These are phyloP conservation scores for Calonectria leucothoes DNA, from an alignment of 2,329 filamentous ascomycete genomes.

Conservation along the genomic window DNA sequence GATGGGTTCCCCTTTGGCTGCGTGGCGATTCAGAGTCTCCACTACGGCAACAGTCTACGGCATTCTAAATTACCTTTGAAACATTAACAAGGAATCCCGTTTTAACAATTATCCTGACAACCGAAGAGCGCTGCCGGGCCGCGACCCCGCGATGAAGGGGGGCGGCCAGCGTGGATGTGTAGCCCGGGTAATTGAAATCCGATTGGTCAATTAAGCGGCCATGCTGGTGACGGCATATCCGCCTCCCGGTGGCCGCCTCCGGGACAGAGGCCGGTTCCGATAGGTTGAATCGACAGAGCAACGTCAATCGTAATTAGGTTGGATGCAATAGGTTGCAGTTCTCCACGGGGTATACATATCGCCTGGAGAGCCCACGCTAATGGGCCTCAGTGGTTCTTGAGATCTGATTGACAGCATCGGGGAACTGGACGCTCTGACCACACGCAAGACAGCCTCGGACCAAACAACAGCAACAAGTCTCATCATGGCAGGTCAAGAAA, in stretches of 20 bases:
- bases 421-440: background rate
- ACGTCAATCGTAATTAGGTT: background rate
- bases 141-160: conserved; percentile 1
- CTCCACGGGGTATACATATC: conserved; percentile 12
- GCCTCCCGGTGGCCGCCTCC: background rate
- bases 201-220: background rate
- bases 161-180: background rate
- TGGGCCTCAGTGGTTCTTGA: background rate
- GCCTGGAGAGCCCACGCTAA: background rate
- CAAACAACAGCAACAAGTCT: background rate
- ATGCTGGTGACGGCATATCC: conserved; percentile 6
- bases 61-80: background rate
- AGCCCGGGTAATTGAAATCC: conserved; percentile 1
- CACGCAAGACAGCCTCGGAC: background rate
- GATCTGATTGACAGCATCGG: background rate
- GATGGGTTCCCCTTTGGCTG: background rate
- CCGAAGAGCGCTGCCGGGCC: conserved; percentile 9
- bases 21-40: background rate
- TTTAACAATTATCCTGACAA: background rate
- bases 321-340: background rate
- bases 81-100: background rate
- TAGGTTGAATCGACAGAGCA: background rate
- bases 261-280: conserved; percentile 6
- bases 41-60: background rate
- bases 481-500: background rate